A percentile compares a stretch with the other conserved stretches of the same genome.
These are phyloP conservation scores for Boletus sensibilis DNA, from an alignment of 768 basidiomycete genomes.

Conservation along the genomic window DNA sequence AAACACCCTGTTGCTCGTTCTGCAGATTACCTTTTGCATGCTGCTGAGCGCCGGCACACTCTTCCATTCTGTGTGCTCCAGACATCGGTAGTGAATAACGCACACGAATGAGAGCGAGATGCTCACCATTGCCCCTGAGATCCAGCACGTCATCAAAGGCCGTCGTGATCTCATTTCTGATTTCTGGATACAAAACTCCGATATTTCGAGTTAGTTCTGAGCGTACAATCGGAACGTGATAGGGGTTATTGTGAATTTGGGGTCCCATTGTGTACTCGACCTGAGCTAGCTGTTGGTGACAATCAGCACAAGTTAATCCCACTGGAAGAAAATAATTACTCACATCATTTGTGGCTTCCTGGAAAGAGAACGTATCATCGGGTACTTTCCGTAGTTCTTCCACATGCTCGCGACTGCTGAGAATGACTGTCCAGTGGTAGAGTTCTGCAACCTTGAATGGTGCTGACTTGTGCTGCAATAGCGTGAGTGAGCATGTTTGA, in stretches of 20 bases:
- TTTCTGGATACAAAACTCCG: constrained; percentile 35
- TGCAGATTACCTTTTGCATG: constrained; percentile 14
- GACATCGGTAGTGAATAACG: no score
- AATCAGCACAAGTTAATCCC: neutral
- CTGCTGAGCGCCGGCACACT: constrained; percentile 26
- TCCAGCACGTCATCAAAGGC: constrained; percentile 41
- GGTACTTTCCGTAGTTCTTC: no score
- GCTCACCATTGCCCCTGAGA: constrained; percentile 15
- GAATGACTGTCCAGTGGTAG: no score
- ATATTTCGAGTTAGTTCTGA: constrained; percentile 39
- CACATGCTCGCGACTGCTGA: no score
- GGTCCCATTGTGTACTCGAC: constrained; percentile 39
- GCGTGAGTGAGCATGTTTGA: neutral
- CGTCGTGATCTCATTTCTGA: constrained; percentile 42
- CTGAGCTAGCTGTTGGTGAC: constrained; percentile 33
- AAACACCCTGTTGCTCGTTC: constrained; percentile 45
- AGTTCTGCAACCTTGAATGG: no score
- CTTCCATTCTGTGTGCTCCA: constrained; percentile 40
- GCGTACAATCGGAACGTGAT: constrained; percentile 12
- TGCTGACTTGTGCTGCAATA: no score
- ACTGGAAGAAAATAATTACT: neutral
- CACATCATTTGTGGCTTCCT: constrained; percentile 35
- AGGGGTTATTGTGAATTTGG: constrained; percentile 29
- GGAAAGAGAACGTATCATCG: constrained; percentile 1
- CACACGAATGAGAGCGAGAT: neutral